A percentile compares a stretch with the other conserved stretches of the same genome.
These are phyloP conservation scores for Spathaspora sp. DNA, from an alignment of 805 yeast species.

Conservation along the genomic window DNA sequence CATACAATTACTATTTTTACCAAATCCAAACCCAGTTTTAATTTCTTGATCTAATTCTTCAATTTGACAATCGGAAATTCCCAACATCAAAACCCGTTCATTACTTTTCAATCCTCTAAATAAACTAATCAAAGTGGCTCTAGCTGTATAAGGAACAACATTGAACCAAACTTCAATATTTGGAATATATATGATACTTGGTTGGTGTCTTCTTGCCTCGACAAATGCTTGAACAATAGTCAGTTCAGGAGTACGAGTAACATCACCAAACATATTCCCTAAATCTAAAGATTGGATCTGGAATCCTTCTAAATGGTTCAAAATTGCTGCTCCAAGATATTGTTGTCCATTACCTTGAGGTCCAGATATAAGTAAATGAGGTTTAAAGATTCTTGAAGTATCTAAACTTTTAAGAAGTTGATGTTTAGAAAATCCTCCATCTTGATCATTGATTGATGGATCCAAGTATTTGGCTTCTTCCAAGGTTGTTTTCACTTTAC, in stretches of 20 bases:
- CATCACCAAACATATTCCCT: conserved; percentile 70
- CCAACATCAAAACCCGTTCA: conserved; percentile 73
- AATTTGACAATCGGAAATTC: conserved; percentile 54
- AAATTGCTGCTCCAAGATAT: conserved; percentile 76
- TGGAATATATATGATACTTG: conserved; percentile 81
- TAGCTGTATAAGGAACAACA: conserved; percentile 65
- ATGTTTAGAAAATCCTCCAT: conserved; percentile 68
- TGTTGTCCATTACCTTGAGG: conserved; percentile 80
- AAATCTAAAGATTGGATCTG: conserved; percentile 85
- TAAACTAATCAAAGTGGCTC: conserved; percentile 67
- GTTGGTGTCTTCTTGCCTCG: conserved; percentile 87
- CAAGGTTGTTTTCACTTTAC: conserved; percentile 49
- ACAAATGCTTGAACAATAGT: conserved; percentile 76
- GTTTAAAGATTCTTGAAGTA: conserved; percentile 70
- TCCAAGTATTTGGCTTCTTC: conserved; percentile 70
- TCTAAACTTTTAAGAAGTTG: conserved; percentile 51
- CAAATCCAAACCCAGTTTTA: conserved; percentile 54
- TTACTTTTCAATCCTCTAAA: conserved; percentile 64
- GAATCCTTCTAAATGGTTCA: conserved; percentile 82
- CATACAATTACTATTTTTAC: conserved; percentile 40
- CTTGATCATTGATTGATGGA: conserved; percentile 50
- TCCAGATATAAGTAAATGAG: conserved; percentile 75
- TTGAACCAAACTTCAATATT: conserved; percentile 73
- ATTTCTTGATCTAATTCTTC: conserved; percentile 45
- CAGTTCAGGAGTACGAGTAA: conserved; percentile 79